Evolutionary conservation across 208 protist species (phyloP).

Genomic region (Angomonas ambiguus): DNA sequence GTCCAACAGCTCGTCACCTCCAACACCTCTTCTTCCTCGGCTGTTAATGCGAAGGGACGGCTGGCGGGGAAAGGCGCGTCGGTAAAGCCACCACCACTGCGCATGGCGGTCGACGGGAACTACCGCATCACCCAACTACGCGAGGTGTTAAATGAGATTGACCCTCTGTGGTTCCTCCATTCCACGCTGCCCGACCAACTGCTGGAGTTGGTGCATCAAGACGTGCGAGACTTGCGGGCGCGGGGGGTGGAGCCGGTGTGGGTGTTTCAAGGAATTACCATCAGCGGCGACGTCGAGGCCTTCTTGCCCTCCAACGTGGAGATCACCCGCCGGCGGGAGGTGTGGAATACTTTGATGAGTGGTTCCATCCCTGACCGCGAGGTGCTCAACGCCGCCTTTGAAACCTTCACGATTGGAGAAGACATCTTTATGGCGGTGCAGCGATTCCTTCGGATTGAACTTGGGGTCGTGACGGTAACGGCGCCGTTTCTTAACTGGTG

Average conservation of each 20-base stretch:
- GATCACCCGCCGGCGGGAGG: constrained; percentile 39
- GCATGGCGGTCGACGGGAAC: constrained; percentile 76
- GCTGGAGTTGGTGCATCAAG: constrained; percentile 48
- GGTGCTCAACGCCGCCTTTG: constrained; percentile 63
- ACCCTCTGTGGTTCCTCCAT: constrained; percentile 84
- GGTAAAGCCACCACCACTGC: too few species aligned
- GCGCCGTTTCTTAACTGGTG: constrained; percentile 85
- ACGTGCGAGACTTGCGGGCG: constrained; percentile 61
- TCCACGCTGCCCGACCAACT: constrained; percentile 64
- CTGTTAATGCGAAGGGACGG: too few species aligned
- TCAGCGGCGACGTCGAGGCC: constrained; percentile 76
- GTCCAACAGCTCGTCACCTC: too few species aligned
- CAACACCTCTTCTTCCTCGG: too few species aligned
- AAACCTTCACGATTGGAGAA: constrained; percentile 50
- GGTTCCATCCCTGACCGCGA: constrained; percentile 38
- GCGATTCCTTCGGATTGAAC: constrained; percentile 61
- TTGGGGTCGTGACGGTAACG: constrained; percentile 62
- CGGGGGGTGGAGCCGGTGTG: constrained; percentile 71
- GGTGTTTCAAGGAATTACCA: constrained; percentile 79
- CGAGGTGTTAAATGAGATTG: constrained; percentile 41
- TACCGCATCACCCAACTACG: constrained; percentile 67
- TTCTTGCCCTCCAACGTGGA: constrained; percentile 61
- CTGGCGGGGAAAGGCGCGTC: too few species aligned
- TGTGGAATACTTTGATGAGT: constrained; percentile 65
- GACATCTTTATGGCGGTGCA: constrained; percentile 77